Conservation (phyloP, 2,329 filamentous ascomycete species). For the Alternaria burnsii region DNA sequence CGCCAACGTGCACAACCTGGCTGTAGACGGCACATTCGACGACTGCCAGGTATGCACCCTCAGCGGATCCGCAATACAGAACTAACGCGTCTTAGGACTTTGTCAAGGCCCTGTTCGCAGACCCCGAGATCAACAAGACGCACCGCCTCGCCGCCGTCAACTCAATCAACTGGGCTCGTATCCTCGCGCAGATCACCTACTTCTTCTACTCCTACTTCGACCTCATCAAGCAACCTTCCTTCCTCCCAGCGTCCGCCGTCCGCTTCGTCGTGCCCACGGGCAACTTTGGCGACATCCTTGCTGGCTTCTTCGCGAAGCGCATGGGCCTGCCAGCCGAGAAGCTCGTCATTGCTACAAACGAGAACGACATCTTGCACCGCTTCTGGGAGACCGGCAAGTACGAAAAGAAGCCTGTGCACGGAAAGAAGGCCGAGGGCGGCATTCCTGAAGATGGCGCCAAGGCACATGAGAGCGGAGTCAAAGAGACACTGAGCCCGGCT, state of each 20-base stretch:
- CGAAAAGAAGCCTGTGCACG: conserved; percentile 78
- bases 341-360: conserved; percentile 92
- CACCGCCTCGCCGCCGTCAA: conserved; percentile 93
- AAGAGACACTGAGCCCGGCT: conserved; percentile 90
- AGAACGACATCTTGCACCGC: conserved; percentile 94
- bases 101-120: conserved; percentile 90
- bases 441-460: conserved; percentile 65
- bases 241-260: conserved; percentile 69
- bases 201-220: conserved; percentile 96
- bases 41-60: conserved; percentile 77
- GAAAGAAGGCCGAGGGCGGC: conserved; percentile 64
- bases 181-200: conserved; percentile 95
- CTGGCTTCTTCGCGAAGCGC: conserved; percentile 88
- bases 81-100: conserved; percentile 70
- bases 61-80: background rate
- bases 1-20: conserved; percentile 89
- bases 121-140: conserved; percentile 80
- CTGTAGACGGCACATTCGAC: conserved; percentile 90
- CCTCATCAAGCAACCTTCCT: conserved; percentile 68
- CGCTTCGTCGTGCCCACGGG: conserved; percentile 92
- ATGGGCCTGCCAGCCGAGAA: conserved; percentile 91
- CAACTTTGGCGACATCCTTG: conserved; percentile 95
- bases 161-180: conserved; percentile 95
- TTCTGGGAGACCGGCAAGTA: conserved; percentile 93
- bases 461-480: conserved; percentile 75